These are phyloP conservation scores for Erythrophleum fordii DNA, from an alignment of 306 rosid species.

Conservation along the genomic window DNA sequence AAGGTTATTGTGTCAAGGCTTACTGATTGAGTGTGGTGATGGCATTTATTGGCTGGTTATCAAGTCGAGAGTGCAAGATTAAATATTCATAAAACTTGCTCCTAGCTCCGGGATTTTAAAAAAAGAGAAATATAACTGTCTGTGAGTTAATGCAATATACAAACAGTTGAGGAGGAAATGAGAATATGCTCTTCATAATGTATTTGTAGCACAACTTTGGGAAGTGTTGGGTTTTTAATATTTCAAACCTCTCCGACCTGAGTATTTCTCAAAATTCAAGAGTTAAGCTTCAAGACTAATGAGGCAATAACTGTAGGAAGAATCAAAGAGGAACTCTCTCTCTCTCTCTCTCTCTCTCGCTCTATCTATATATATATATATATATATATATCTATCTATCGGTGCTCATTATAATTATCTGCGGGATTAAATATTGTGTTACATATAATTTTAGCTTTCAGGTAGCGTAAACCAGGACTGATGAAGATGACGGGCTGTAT, in stretches of 20 bases:
- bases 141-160: not conserved
- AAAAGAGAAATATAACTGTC: not conserved
- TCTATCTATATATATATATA: too few species aligned
- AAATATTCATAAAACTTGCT: not conserved
- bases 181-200: not conserved
- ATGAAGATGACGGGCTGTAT: not conserved
- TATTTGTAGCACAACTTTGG: not conserved
- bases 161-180: not conserved
- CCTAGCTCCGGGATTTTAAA: not conserved
- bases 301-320: not conserved
- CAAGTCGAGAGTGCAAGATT: too few species aligned
- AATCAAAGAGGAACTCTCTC: not conserved
- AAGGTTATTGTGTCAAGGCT: not conserved
- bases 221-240: not conserved
- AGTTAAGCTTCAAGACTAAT: not conserved
- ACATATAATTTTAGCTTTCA: not conserved
- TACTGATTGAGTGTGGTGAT: not conserved
- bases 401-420: not conserved
- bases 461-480: too few species aligned
- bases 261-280: not conserved
- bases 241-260: not conserved
- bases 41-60: not conserved
- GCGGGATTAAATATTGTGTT: not conserved
- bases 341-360: too few species aligned
- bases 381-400: too few species aligned